Percentiles rank a stretch among this genome's conserved stretches.
phyloP scores from a whole-genome alignment of 2,329 filamentous ascomycete species.

The Moelleriella libera region DNA sequence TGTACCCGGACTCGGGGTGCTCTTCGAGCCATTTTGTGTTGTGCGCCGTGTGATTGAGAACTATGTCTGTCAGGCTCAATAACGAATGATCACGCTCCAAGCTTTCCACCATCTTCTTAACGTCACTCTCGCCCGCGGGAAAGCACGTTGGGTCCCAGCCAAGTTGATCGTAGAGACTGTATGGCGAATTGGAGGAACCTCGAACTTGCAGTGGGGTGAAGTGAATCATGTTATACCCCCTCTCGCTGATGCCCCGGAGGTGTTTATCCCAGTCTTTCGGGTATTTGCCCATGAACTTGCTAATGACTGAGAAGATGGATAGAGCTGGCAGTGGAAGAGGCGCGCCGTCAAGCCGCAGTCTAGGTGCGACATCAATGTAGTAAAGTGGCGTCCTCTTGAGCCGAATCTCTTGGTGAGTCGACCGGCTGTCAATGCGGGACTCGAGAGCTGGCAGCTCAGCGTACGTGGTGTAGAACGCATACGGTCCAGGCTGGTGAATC shows the following conservation, averaged over 20 bases:
- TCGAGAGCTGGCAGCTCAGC: slow-evolving; percentile 62
- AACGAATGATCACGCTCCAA: slow-evolving; percentile 78
- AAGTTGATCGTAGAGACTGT: slow-evolving; percentile 90
- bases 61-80: slow-evolving; percentile 85
- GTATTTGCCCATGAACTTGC: slow-evolving; percentile 95
- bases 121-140: slow-evolving; percentile 70
- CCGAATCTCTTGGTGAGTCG: slow-evolving; percentile 24
- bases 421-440: slow-evolving; percentile 11
- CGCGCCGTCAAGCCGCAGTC: slow-evolving; percentile 57
- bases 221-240: slow-evolving; percentile 98
- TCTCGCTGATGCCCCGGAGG: slow-evolving; percentile 70
- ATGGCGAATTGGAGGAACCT: slow-evolving; percentile 86
- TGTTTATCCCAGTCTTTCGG: slow-evolving; percentile 84
- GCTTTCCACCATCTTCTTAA: slow-evolving; percentile 60
- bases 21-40: slow-evolving; percentile 91
- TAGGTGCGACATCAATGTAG: slow-evolving; percentile 89
- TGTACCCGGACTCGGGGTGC: slow-evolving; percentile 93
- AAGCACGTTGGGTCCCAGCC: slow-evolving; percentile 73
- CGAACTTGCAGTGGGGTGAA: slow-evolving; percentile 88
- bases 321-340: slow-evolving; percentile 73
- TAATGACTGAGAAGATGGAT: slow-evolving; percentile 85
- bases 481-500: slow-evolving; percentile 71
- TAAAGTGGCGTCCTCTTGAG: slow-evolving; percentile 58
- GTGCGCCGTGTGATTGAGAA: slow-evolving; percentile 94
- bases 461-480: slow-evolving; percentile 89